Evolutionary conservation across 345 rosid species (phyloP), one percentile per base, ranked within the genome.

Genomic region (Syzygium jambos): DNA sequence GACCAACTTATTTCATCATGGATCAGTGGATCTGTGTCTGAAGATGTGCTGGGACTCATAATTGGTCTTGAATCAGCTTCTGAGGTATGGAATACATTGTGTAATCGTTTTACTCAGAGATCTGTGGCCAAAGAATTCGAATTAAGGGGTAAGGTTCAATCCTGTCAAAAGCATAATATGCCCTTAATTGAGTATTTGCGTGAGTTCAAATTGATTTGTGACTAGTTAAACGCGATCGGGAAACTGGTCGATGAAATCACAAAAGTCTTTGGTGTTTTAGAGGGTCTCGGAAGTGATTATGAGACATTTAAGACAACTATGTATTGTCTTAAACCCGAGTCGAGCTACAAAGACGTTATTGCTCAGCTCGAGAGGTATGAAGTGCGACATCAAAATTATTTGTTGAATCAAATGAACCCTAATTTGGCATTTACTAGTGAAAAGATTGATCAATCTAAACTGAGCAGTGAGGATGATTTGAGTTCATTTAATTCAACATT

Each of bases 21-120:
- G 65, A 59, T 59, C 16, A 0, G 2, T 5, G 0, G 65, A 59
- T 59, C 14, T 11, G 2, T 38, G 41, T 38, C 4, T 38, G 41
- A 38, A 4, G 41, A 59, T 59, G 30, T 59, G 65, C 3, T 27
- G 16, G 30, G 65, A 59, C 65, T 5, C n/a, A 59, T 27, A 59
- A 59, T 27, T 7, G 3, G 1, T 25, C 30, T 59, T 56, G 13
- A 56, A 56, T 56, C 0, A 11, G 27, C 27, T 22, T 56, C 11
- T 56, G 13, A 23, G 61, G 61, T 56, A 56, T 56, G n/a, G 13
- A 56, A 56, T 22, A 27, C 65, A 59, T 59, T 59, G 3, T 25
- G 30, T 25, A 59, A 59, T 27, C 65, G 5, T 59, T 59, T 59
- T 59, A 27, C 30, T 59, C 0, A 59, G 15, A 59, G 7, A 59